Evolutionary conservation across 768 basidiomycete species (phyloP).

Genomic region (Porphyrellus cyaneotinctus): DNA sequence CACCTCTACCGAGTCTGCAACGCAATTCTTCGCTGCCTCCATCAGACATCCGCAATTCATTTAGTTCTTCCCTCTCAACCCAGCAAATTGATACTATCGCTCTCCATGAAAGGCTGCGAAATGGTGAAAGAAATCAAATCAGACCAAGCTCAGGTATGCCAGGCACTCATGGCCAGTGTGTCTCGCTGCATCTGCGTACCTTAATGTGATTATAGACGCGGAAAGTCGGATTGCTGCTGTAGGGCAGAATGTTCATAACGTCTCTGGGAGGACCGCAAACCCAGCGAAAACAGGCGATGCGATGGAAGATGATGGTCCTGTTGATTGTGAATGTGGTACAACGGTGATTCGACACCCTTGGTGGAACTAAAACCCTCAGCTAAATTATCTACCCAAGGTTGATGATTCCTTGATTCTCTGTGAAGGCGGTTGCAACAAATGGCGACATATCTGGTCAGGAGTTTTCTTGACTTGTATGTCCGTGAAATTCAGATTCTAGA

Average conservation of each 20-base stretch:
- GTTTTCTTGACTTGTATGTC: background rate
- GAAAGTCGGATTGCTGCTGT: slow-evolving; percentile 32
- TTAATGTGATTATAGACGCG: slow-evolving; percentile 22
- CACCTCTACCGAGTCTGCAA: slow-evolving; percentile 14
- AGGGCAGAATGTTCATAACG: background rate
- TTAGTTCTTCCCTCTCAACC: slow-evolving; percentile 20
- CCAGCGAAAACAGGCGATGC: slow-evolving; percentile 9
- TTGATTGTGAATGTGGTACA: slow-evolving; percentile 72
- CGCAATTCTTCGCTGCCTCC: slow-evolving; percentile 24
- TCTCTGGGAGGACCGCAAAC: background rate
- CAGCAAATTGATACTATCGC: slow-evolving; percentile 39
- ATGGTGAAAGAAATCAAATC: slow-evolving; percentile 4
- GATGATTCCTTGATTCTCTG: slow-evolving; percentile 60
- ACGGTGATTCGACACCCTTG: slow-evolving; percentile 32
- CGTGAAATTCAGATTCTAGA: background rate
- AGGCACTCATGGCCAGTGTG: slow-evolving; percentile 30
- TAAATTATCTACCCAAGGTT: slow-evolving; percentile 34
- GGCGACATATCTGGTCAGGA: slow-evolving; percentile 74
- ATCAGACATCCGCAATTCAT: slow-evolving; percentile 22
- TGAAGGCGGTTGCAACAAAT: slow-evolving; percentile 66
- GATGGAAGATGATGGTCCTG: slow-evolving; percentile 34
- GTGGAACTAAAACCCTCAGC: background rate
- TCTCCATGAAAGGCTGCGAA: slow-evolving; percentile 30
- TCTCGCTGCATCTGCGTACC: background rate
- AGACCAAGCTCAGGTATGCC: slow-evolving; percentile 45